Conservation (phyloP, 345 rosid species). For the Eucalyptus rudis region DNA sequence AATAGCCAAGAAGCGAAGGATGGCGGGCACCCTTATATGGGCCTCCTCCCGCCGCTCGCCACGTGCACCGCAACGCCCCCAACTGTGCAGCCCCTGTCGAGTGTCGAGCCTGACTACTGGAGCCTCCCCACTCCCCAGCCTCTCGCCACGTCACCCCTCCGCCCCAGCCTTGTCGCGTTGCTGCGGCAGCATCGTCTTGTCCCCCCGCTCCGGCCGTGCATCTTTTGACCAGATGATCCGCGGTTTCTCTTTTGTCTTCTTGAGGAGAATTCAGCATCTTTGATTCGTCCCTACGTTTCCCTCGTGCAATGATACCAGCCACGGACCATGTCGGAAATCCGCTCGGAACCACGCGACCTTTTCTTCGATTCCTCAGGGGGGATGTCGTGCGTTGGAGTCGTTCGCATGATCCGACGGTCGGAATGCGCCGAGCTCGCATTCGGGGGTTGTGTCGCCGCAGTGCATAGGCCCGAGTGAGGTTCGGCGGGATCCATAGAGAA, state of each 20-base stretch:
- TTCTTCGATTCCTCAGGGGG: background rate
- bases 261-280: background rate
- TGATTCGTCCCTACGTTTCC: background rate
- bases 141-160: background rate
- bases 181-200: background rate
- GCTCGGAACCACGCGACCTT: background rate
- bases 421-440: background rate
- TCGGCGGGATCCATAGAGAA: background rate
- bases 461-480: background rate
- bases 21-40: background rate
- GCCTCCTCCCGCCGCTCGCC: background rate
- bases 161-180: background rate
- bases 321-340: background rate
- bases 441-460: background rate
- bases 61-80: background rate
- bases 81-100: background rate
- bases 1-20: background rate
- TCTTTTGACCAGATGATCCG: background rate
- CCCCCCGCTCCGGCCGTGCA: background rate
- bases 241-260: background rate
- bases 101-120: background rate
- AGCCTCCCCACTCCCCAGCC: accelerated
- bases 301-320: background rate
- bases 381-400: background rate
- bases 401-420: background rate